Base-by-base conservation (phyloP, 2,329 filamentous ascomycete genomes). In the Ceratocystis eucalypticola region DNA sequence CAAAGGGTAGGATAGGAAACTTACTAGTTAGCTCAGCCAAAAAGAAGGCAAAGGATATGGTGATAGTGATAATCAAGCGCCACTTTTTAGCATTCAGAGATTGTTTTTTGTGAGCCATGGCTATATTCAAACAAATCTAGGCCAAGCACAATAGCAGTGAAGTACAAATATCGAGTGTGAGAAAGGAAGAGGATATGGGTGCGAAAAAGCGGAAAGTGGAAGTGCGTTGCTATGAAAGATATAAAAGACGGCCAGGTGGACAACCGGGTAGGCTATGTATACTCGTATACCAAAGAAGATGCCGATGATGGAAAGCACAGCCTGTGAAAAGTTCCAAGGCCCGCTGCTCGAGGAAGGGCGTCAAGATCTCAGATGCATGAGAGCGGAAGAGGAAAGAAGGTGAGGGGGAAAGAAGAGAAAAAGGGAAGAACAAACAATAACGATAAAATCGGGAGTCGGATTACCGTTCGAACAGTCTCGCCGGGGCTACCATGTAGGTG, bases 21-120 rank as follows among this genome's bases (percentile, higher is more conserved):
- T 33, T 65, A 82, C 81, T 77, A 33, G 74, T 72, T 5, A 84
- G 75, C 69, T 84, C 82, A 7, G 78, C 77, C 17, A 81, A 66
- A 67, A 84, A 84, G 69, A 83, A 84, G 0, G 72, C 71, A 48
- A 78, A 76, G 0, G 80, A 81, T 50, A 84, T 80, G 66, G 68
- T 73, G 61, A 84, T 82, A 0, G 79, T 79, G 4, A 74, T 73
- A 48, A 76, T 74, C 3, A 84, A 73, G 68, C 78, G 79, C 65
- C 79, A 76, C 71, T 79, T 82, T 12, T 74, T 74, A 6, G 74
- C 28, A n/a, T 59, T 59, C 28, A 61, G 30, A 68, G 46, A 50
- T 28, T 33, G 72, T 6, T 79, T 69, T 28, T 70, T 74, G 65
- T 75, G 69, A 3, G 68, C 72, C 77, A 79, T 79, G 46, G 61